phyloP scores from a whole-genome alignment of 2,329 filamentous ascomycete genomes.

The Sporothrix dimorphospora region DNA sequence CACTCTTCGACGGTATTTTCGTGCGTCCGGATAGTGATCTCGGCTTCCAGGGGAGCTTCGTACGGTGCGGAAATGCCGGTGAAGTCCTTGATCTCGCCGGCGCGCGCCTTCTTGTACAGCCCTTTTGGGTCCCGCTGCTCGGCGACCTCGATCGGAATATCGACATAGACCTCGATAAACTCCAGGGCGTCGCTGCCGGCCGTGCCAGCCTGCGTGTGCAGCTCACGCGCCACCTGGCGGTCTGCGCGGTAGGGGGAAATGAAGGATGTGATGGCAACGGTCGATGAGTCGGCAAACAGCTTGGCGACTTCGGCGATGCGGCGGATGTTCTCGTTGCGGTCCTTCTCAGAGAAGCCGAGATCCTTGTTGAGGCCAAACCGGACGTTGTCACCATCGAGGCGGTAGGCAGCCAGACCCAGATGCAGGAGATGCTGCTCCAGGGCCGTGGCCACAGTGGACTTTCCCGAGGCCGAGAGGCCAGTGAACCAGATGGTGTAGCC shows the following conservation, averaged over 20 bases:
- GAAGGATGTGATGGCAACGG: conserved; percentile 90
- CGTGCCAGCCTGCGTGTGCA: conserved; percentile 68
- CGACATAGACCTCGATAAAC: conserved; percentile 93
- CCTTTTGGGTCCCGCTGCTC: conserved; percentile 97
- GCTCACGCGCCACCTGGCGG: conserved; percentile 75
- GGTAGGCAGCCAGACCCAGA: conserved; percentile 80
- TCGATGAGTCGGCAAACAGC: conserved; percentile 88
- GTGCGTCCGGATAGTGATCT: conserved; percentile 84
- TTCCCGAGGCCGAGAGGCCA: conserved; percentile 92
- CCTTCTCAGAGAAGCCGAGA: conserved; percentile 88
- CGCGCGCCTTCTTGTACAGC: conserved; percentile 93
- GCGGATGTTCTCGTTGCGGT: conserved; percentile 97
- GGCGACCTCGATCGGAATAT: conserved; percentile 87
- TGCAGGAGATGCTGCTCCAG: conserved; percentile 97
- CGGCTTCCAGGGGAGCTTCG: conserved; percentile 81
- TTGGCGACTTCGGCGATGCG: conserved; percentile 94
- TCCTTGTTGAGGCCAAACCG: conserved; percentile 98
- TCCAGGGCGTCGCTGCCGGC: conserved; percentile 70
- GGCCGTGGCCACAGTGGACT: conserved; percentile 94
- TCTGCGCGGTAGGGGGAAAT: conserved; percentile 94
- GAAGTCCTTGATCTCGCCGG: conserved; percentile 95
- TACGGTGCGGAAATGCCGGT: conserved; percentile 95
- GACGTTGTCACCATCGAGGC: conserved; percentile 97
- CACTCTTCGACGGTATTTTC: conserved; percentile 85
- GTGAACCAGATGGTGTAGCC: conserved; percentile 98